A percentile compares a stretch with the other conserved stretches of the same genome.
These are phyloP conservation scores for Xylaria sp. DNA, from an alignment of 2,329 filamentous ascomycete species.

Conservation along the genomic window DNA sequence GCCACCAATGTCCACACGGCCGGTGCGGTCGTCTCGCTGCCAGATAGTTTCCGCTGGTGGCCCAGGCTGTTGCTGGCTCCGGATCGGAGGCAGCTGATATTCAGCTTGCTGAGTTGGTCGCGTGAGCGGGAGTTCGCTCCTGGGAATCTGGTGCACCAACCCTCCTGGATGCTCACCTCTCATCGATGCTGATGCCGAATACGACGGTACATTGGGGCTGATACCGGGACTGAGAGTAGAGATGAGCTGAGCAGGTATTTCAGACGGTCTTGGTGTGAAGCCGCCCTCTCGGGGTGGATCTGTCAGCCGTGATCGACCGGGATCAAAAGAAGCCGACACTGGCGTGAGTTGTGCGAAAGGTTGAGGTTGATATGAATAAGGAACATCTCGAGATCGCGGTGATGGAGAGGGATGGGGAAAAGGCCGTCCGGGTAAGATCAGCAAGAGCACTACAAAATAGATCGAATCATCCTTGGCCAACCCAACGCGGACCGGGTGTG, in stretches of 20 bases:
- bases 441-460: constrained; percentile 67
- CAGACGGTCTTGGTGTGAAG: constrained; percentile 47
- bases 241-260: constrained; percentile 49
- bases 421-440: constrained; percentile 52
- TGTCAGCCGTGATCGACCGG: constrained; percentile 54
- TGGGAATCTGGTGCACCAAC: constrained; percentile 61
- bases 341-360: constrained; percentile 58
- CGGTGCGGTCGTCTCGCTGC: constrained; percentile 60
- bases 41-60: constrained; percentile 46
- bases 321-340: constrained; percentile 60
- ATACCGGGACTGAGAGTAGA: constrained; percentile 50
- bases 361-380: constrained; percentile 55
- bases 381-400: constrained; percentile 55
- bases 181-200: constrained; percentile 57
- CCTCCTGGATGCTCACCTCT: constrained; percentile 60
- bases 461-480: constrained; percentile 69
- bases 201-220: constrained; percentile 57
- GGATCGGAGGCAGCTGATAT: constrained; percentile 55
- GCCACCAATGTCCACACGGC: constrained; percentile 69
- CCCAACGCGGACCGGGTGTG: constrained; percentile 62
- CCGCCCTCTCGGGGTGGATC: constrained; percentile 47
- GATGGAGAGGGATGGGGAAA: constrained; percentile 58
- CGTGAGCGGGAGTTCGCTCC: constrained; percentile 59
- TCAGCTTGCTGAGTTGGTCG: constrained; percentile 48
- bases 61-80: constrained; percentile 47